A percentile compares a stretch with the other conserved stretches of the same genome.
phyloP scores from a whole-genome alignment of 164 flowering plant species.

The Annona squamosa region DNA sequence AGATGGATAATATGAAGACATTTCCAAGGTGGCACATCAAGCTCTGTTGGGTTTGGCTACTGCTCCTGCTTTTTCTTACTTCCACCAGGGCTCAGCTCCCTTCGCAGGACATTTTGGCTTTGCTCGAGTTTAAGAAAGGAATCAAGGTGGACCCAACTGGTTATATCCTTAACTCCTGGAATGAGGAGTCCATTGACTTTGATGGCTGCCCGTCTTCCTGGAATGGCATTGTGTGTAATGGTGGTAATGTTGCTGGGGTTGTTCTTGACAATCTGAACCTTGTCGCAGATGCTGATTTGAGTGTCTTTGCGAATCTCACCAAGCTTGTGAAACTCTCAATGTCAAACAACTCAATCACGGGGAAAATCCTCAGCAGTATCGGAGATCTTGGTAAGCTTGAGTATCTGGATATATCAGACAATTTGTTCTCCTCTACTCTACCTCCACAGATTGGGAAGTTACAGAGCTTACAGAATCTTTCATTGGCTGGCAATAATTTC shows the following conservation, averaged over 20 bases:
- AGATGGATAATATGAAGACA: not conserved
- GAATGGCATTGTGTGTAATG: conserved; percentile 92
- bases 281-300: conserved; percentile 69
- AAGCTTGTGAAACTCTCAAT: conserved; percentile 82
- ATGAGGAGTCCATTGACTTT: conserved; percentile 87
- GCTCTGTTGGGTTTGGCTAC: conserved; percentile 8
- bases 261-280: conserved; percentile 61
- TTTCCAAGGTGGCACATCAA: conserved; percentile 5
- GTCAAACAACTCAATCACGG: conserved; percentile 74
- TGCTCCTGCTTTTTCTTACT: conserved; percentile 1
- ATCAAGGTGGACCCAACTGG: conserved; percentile 88
- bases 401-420: conserved; percentile 70
- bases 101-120: conserved; percentile 71
- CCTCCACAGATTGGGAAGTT: conserved; percentile 62
- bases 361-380: conserved; percentile 47
- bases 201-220: conserved; percentile 96
- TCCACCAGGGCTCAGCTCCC: conserved; percentile 63
- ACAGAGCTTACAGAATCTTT: conserved; percentile 54
- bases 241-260: conserved; percentile 75
- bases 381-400: conserved; percentile 53
- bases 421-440: conserved; percentile 54
- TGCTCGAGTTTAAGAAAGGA: conserved; percentile 89
- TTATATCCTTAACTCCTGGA: conserved; percentile 79
- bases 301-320: conserved; percentile 75
- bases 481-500: conserved; percentile 81